A percentile compares a stretch with the other conserved stretches of the same genome.
Conservation (phyloP, 2,329 filamentous ascomycete species). For the Xenosphaeropsis pyriputrescens region DNA sequence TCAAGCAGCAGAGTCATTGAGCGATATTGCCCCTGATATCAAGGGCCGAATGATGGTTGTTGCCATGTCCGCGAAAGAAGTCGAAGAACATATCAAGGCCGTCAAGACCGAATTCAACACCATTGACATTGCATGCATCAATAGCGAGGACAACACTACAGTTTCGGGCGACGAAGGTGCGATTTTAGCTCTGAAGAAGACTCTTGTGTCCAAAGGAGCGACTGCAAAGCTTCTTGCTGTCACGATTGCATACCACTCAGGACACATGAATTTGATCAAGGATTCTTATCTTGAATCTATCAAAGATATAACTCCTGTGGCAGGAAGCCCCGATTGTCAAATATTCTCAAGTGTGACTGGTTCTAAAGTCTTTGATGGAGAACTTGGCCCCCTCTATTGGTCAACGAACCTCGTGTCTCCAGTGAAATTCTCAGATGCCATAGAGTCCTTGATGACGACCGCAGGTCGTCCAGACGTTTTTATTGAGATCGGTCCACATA, state of each 20-base stretch:
- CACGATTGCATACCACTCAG: slow-evolving; percentile 25
- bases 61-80: slow-evolving; percentile 14
- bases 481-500: slow-evolving; percentile 18
- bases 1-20: not conserved
- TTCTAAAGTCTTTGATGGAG: not conserved
- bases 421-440: slow-evolving; percentile 24
- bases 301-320: not conserved
- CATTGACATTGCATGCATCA: slow-evolving; percentile 9
- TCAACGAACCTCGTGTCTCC: slow-evolving; percentile 25
- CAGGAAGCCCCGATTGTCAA: not conserved
- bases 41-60: slow-evolving; percentile 33
- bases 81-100: slow-evolving; percentile 5
- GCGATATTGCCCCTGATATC: not conserved
- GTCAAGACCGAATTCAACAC: not conserved
- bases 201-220: slow-evolving; percentile 7
- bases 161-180: slow-evolving; percentile 8
- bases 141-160: slow-evolving; percentile 12
- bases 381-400: slow-evolving; percentile 24
- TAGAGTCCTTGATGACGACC: not conserved
- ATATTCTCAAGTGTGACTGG: slow-evolving; percentile 26
- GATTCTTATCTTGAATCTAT: slow-evolving; percentile 2
- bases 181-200: slow-evolving; percentile 6
- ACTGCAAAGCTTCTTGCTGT: slow-evolving; percentile 20
- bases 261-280: slow-evolving; percentile 19
- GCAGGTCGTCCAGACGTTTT: slow-evolving; percentile 5